Evolutionary conservation across 1,284 basidiomycete species (phyloP).

Genomic region (Puccinia hordei): DNA sequence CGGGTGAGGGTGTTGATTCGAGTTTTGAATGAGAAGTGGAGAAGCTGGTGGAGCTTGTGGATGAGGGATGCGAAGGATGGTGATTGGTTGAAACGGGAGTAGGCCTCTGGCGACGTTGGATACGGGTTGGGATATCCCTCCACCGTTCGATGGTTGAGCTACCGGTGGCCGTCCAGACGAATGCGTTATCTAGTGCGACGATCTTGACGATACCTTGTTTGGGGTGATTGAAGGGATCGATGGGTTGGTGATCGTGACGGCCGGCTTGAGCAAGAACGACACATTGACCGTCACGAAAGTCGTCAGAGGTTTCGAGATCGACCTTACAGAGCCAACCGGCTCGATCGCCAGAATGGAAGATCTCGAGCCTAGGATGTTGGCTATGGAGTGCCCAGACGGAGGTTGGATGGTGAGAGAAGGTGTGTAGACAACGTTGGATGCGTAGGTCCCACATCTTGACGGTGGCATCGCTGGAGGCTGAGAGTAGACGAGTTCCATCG

Average conservation of each 20-base stretch:
- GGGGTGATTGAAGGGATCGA: constrained; percentile 57
- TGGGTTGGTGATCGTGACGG: constrained; percentile 51
- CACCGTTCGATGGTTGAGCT: constrained; percentile 79
- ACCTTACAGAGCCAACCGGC: constrained; percentile 85
- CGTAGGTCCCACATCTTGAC: constrained; percentile 83
- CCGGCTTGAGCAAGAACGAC: constrained; percentile 75
- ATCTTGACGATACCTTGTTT: constrained; percentile 80
- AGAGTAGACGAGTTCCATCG: constrained; percentile 82
- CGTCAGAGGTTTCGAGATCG: constrained; percentile 77
- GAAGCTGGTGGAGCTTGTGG: no score
- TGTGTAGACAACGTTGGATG: constrained; percentile 85
- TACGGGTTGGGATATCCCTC: constrained; percentile 64
- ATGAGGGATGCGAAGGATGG: neutral
- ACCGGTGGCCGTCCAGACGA: constrained; percentile 87
- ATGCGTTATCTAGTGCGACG: constrained; percentile 77
- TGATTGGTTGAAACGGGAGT: neutral
- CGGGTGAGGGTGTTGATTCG: constrained; percentile 19
- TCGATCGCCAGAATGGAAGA: constrained; percentile 94
- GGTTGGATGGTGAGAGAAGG: constrained; percentile 91
- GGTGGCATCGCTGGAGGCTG: constrained; percentile 81
- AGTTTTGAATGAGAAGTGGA: neutral
- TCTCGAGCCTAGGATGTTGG: constrained; percentile 79
- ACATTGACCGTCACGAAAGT: constrained; percentile 85
- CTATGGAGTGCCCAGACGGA: constrained; percentile 93
- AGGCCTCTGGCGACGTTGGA: constrained; percentile 45